Evolutionary conservation across 352 stramenopile species (phyloP), one percentile per base, ranked within the genome.

Genomic region (Globisporangium apiculatum): DNA sequence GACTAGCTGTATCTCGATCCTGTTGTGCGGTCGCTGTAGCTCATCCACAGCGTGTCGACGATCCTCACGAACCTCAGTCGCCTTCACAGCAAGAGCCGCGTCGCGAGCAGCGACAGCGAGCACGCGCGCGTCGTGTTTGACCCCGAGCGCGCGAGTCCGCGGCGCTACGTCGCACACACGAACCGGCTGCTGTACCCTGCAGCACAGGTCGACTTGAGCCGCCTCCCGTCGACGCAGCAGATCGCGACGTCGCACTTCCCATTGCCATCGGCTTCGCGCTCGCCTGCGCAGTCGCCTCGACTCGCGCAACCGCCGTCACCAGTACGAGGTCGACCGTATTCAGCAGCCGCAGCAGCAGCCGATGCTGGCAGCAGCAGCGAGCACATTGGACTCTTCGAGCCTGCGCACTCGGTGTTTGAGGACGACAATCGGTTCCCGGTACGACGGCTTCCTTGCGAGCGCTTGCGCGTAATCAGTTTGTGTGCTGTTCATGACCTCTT

Each of bases 31-130:
- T 3, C 14, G 5, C 17, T 38, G 37, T n/a, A 87, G 79, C 64
- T 89, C 11, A 83, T 89, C 15, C 64, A 82, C 43, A 69, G 62
- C 11, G 72, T 85, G 5, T 68, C 75, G 15, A 77, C 74, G 31
- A 70, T 88, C 46, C 50, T 88, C 14, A 71, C 68, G 1, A 83
- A 58, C 51, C 54, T 88, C 45, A 83, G 63, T 47, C 61, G 62
- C 37, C 73, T 74, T 53, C 57, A 61, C 45, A 79, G 2, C 24
- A 31, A 31, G 24, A 69, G 42, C 36, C 41, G 3, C 57, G 57
- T 0, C 3, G 38, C 51, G n/a, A 53, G 53, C 24, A 46, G 65
- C 45, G 31, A 47, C 53, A 36, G 49, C 51, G 42, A 40, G 56
- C 17, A 68, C 10, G 7, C 55, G 1, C 31, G 50, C 51, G 67